A percentile compares a stretch with the other conserved stretches of the same genome.
These are phyloP conservation scores for Phytophthora capsici DNA, from an alignment of 352 stramenopile genomes.

Conservation along the genomic window DNA sequence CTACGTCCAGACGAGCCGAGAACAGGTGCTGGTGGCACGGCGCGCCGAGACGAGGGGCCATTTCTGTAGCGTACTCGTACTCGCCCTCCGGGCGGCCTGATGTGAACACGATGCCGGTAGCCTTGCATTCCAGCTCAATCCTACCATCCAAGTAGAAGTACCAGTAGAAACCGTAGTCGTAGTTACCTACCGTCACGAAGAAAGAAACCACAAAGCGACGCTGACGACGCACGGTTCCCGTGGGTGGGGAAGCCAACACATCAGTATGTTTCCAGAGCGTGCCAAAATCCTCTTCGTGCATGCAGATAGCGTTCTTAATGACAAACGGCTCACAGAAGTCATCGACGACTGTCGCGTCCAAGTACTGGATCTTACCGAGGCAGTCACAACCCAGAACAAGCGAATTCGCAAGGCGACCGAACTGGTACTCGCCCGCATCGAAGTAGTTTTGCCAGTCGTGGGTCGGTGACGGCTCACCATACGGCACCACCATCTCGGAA, in stretches of 20 bases:
- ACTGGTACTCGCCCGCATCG: conserved; percentile 84
- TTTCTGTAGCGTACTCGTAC: conserved; percentile 52
- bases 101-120: conserved; percentile 83
- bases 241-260: conserved; percentile 32
- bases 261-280: conserved; percentile 80
- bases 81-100: conserved; percentile 70
- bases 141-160: conserved; percentile 45
- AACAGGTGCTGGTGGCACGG: conserved; percentile 86
- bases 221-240: conserved; percentile 56
- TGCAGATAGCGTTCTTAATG: conserved; percentile 42
- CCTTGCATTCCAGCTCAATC: conserved; percentile 85
- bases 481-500: conserved; percentile 90
- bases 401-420: conserved; percentile 79
- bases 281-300: conserved; percentile 41
- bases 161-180: conserved; percentile 77
- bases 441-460: conserved; percentile 88
- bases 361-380: conserved; percentile 39
- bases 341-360: conserved; percentile 36
- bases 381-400: conserved; percentile 82
- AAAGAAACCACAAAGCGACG: conserved; percentile 84
- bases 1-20: conserved; percentile 77
- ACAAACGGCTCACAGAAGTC: conserved; percentile 40
- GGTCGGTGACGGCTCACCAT: conserved; percentile 73
- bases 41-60: conserved; percentile 69
- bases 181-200: conserved; percentile 89